Evolutionary conservation across 441 rosid genomes (phyloP).

Genomic region (Adansonia grandidieri): DNA sequence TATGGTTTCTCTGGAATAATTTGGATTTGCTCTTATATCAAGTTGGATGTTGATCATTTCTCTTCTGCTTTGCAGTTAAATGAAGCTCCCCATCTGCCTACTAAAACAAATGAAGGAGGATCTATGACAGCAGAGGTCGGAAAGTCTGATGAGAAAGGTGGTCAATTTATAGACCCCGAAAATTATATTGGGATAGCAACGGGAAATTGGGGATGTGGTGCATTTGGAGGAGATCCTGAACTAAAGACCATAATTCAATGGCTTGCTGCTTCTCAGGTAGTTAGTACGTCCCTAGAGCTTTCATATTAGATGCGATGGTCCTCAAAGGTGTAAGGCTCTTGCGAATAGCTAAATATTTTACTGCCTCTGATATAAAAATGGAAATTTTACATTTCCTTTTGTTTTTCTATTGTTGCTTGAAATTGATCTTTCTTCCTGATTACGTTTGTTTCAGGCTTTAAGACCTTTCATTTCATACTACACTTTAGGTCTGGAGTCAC

Average conservation of each 20-base stretch:
- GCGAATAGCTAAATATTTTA: slow-evolving; percentile 9
- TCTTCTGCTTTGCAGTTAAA: slow-evolving; percentile 39
- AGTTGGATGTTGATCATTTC: neutral
- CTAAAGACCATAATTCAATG: slow-evolving; percentile 84
- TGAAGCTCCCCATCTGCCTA: slow-evolving; percentile 42
- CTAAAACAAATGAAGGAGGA: slow-evolving; percentile 40
- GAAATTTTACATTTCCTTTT: neutral
- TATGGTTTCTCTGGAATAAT: neutral
- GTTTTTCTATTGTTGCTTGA: slow-evolving; percentile 12
- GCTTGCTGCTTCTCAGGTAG: slow-evolving; percentile 98
- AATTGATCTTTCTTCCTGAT: neutral
- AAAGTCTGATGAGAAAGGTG: slow-evolving; percentile 36
- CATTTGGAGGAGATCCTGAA: slow-evolving; percentile 94
- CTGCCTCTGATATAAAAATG: neutral
- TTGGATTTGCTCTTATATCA: slow-evolving; percentile 12
- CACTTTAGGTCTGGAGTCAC: slow-evolving; percentile 59
- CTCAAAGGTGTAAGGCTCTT: neutral
- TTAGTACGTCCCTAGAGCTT: slow-evolving; percentile 22
- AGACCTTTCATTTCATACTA: slow-evolving; percentile 77
- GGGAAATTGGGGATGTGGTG: slow-evolving; percentile 99
- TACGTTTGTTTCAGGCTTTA: slow-evolving; percentile 55
- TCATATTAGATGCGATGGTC: slow-evolving; percentile 3
- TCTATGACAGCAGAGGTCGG: slow-evolving; percentile 23
- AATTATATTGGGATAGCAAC: slow-evolving; percentile 70
- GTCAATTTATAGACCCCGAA: slow-evolving; percentile 37